phyloP scores from a whole-genome alignment of 2,329 filamentous ascomycete species.

The Monosporascus cannonballus region DNA sequence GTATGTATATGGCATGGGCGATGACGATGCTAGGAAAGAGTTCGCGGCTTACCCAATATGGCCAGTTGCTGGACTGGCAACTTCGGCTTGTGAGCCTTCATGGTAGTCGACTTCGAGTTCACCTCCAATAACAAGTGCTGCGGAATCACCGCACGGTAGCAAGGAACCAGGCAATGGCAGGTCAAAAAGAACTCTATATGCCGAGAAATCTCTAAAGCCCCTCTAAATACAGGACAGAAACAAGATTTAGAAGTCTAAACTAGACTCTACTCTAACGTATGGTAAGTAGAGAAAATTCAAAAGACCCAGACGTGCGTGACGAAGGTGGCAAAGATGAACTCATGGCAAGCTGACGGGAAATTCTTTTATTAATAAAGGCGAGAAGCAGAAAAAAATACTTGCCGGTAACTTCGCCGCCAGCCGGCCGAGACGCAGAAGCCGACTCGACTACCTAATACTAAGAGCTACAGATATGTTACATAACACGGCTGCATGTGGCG shows the following conservation, averaged over 20 bases:
- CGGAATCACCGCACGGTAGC: too few relatives aligned
- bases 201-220: too few relatives aligned
- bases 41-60: constrained; percentile 60
- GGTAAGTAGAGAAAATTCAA: too few relatives aligned
- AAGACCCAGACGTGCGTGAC: too few relatives aligned
- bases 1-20: constrained; percentile 5
- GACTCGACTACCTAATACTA: too few relatives aligned
- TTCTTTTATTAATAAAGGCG: not conserved
- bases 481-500: too few relatives aligned
- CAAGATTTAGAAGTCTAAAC: too few relatives aligned
- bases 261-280: too few relatives aligned
- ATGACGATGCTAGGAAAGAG: constrained; percentile 2
- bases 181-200: not conserved
- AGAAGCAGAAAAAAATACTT: not conserved
- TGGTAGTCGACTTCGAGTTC: constrained; percentile 12
- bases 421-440: not conserved
- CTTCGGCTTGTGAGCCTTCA: constrained; percentile 40
- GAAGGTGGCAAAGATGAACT: too few relatives aligned
- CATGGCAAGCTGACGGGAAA: not conserved
- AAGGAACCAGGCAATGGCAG: not conserved
- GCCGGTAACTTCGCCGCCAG: not conserved
- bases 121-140: too few relatives aligned
- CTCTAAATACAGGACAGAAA: too few relatives aligned
- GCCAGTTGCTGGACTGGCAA: constrained; percentile 71
- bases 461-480: too few relatives aligned